These are phyloP conservation scores for Plasmodium coatneyi DNA, from an alignment of 169 alveolate species.

Conservation along the genomic window DNA sequence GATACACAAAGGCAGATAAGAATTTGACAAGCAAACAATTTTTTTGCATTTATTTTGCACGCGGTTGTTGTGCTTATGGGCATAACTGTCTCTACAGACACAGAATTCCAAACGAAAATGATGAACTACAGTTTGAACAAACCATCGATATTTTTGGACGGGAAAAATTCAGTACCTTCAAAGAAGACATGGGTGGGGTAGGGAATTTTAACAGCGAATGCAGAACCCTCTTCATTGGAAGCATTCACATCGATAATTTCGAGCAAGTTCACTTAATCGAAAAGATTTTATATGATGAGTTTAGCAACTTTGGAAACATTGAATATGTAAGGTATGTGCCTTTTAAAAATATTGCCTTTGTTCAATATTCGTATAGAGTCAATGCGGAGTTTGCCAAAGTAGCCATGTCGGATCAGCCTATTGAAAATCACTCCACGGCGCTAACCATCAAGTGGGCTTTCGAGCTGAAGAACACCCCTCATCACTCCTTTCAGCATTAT, in stretches of 20 bases:
- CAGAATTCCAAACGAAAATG: conserved; percentile 96
- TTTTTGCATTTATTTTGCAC: conserved; percentile 96
- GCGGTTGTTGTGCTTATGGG: conserved; percentile 98
- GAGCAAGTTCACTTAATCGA: conserved; percentile 92
- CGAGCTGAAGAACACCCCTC: conserved; percentile 75
- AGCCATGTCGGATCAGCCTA: conserved; percentile 97
- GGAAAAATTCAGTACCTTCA: conserved; percentile 94
- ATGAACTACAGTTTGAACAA: conserved; percentile 92
- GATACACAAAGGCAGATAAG: conserved; percentile 97
- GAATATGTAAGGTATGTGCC: conserved; percentile 94
- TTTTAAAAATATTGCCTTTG: conserved; percentile 94
- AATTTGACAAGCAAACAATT: conserved; percentile 81
- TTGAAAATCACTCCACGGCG: conserved; percentile 91
- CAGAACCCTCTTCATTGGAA: conserved; percentile 93
- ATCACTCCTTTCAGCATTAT: conserved; percentile 12
- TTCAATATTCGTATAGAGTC: conserved; percentile 95
- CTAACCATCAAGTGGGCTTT: conserved; percentile 97
- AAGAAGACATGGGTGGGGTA: conserved; percentile 98
- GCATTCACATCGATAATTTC: conserved; percentile 85
- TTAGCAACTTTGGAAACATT: conserved; percentile 96
- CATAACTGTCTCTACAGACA: conserved; percentile 96
- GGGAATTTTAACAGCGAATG: conserved; percentile 97
- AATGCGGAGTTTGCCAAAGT: conserved; percentile 99
- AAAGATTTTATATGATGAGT: conserved; percentile 93
- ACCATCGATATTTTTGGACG: conserved; percentile 98